Percentiles rank a stretch among this genome's conserved stretches.
phyloP scores from a whole-genome alignment of 768 basidiomycete genomes.

The Boletellus sp. region DNA sequence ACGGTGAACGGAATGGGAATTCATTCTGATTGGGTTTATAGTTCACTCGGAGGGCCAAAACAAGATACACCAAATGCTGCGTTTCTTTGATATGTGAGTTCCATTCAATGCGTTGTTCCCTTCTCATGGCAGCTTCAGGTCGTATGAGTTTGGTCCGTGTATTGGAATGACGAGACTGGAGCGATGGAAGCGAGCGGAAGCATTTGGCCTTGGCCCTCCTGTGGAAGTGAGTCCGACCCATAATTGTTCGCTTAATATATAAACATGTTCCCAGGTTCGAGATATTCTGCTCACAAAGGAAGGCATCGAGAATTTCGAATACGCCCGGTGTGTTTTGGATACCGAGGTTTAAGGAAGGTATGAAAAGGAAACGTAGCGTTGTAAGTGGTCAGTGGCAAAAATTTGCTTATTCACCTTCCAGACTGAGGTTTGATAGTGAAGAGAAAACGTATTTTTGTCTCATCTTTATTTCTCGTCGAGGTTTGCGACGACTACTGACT shows the following conservation, averaged over 20 bases:
- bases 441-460: neutral
- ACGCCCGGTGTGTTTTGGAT: conserved; percentile 61
- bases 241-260: neutral
- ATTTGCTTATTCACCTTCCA: neutral
- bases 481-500: neutral
- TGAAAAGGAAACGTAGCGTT: too few species aligned
- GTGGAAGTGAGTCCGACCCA: conserved; percentile 49
- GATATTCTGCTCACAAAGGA: conserved; percentile 73
- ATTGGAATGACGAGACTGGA: conserved; percentile 77
- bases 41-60: conserved; percentile 65
- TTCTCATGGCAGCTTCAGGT: conserved; percentile 38
- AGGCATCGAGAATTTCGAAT: conserved; percentile 50
- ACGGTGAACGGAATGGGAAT: neutral
- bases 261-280: conserved; percentile 49
- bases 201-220: conserved; percentile 78
- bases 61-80: conserved; percentile 66
- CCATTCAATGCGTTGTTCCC: neutral
- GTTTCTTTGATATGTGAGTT: conserved; percentile 72
- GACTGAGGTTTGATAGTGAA: neutral
- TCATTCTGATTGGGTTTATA: conserved; percentile 26
- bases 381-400: neutral
- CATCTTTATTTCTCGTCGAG: neutral
- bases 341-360: conserved; percentile 31
- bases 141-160: conserved; percentile 79
- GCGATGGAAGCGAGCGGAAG: conserved; percentile 82